Percentiles rank a stretch among this genome's conserved stretches.
phyloP scores from a whole-genome alignment of 2,329 filamentous ascomycete genomes.

The Salinomyces thailandicus region DNA sequence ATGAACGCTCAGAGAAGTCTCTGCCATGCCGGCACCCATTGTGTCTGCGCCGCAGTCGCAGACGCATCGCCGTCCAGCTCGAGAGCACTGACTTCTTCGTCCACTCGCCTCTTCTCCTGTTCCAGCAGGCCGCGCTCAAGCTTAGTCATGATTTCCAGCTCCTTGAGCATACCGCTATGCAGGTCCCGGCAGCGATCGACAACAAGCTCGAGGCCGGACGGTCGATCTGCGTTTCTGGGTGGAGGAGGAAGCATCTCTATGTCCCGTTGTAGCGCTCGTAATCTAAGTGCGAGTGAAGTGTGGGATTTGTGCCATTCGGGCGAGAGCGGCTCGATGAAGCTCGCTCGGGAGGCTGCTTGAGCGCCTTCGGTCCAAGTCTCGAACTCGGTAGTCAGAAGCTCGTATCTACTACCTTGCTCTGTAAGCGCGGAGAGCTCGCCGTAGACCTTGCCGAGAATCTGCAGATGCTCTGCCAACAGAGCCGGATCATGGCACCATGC shows the following conservation, averaged over 20 bases:
- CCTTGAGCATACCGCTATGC: conserved; percentile 50
- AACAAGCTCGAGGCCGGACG: conserved; percentile 38
- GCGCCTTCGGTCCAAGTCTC: conserved; percentile 43
- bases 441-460: conserved; percentile 47
- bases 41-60: conserved; percentile 3
- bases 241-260: conserved; percentile 37
- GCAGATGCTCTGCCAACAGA: conserved; percentile 46
- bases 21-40: conserved; percentile 21
- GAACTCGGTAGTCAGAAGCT: conserved; percentile 46
- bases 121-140: conserved; percentile 49
- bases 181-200: conserved; percentile 40
- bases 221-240: background rate
- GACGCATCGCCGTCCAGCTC: conserved; percentile 3
- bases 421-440: conserved; percentile 49
- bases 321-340: conserved; percentile 48
- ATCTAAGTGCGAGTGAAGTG: conserved; percentile 40
- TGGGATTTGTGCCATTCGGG: conserved; percentile 50
- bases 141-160: conserved; percentile 51
- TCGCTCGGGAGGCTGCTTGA: conserved; percentile 27
- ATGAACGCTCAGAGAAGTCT: conserved; percentile 8
- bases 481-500: conserved; percentile 37
- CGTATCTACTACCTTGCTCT: conserved; percentile 47
- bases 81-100: conserved; percentile 18
- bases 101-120: conserved; percentile 51
- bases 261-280: conserved; percentile 46